Evolutionary conservation across 164 flowering plant genomes (phyloP), one percentile per base, ranked within the genome.

Genomic region (Macadamia tetraphylla): DNA sequence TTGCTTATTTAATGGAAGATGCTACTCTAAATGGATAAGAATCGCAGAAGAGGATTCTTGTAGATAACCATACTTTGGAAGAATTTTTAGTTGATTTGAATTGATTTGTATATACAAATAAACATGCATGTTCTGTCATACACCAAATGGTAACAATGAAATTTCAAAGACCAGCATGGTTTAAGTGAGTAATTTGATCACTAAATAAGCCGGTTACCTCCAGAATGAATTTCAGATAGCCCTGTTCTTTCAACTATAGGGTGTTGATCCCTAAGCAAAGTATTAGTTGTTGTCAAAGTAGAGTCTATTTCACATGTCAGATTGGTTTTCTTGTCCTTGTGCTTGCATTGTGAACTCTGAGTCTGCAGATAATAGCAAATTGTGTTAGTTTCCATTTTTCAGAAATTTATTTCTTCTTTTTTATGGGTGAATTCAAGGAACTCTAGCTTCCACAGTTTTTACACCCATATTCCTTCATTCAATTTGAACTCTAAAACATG

Each of bases 181-280:
- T 61, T 17, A 17, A 17, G 51, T 14, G 23, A 62, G 32, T 43
- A 43, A 6, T 18, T 13, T 13, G 42, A 44, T 17, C 10, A 59
- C 29, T 1, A 62, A 52, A 61, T 49, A 65, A 63, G 29, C 58
- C 8, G 12, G 11, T 69, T 75, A 87, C 91, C 88, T 81, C 61
- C 67, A 60, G 51, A 70, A 6, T 66, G 67, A 64, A 67, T 9
- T 58, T 77, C 69, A 49, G 68, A 17, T 5, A 58, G 67, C 60
- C 76, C 72, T 48, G 60, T 44, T 29, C 60, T 71, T 64, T 77
- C 64, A 63, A 70, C 62, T 9, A 51, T 13, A 15, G 46, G 44
- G 51, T 43, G 64, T 71, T 78, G 73, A 44, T 73, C 77, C 15
- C 51, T 67, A 58, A 59, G 42, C 35, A 51, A 31, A 40, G 18